phyloP scores from a whole-genome alignment of 1,139 yeast species.

The Candida sanyaensis region DNA sequence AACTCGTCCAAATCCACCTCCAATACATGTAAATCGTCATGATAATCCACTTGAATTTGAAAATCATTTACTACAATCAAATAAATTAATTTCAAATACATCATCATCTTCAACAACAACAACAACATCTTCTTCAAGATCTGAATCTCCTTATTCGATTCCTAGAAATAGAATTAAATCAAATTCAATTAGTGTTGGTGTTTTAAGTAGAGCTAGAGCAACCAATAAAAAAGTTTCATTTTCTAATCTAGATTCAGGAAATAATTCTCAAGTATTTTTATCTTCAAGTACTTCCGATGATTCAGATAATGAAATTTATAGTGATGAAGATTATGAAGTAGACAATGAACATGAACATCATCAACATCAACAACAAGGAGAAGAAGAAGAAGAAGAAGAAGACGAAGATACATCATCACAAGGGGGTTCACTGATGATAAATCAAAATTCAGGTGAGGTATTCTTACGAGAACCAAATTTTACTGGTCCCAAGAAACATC shows the following conservation, averaged over 20 bases:
- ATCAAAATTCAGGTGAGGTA: conserved; percentile 8
- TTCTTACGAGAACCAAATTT: conserved; percentile 12
- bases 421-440: background rate
- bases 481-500: conserved; percentile 1
- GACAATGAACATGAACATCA: background rate
- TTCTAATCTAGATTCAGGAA: conserved; percentile 15
- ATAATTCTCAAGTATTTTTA: conserved; percentile 13
- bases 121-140: background rate
- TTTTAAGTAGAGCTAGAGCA: conserved; percentile 10
- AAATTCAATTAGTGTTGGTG: conserved; percentile 17
- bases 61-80: conserved; percentile 1
- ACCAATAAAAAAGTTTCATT: conserved; percentile 15
- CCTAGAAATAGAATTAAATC: conserved; percentile 11
- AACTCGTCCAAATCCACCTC: background rate
- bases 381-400: conserved; percentile 1
- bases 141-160: conserved; percentile 3
- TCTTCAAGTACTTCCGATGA: conserved; percentile 7
- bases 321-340: conserved; percentile 5
- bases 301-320: conserved; percentile 10
- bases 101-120: no score
- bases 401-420: background rate
- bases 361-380: no score
- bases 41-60: background rate
- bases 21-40: background rate
- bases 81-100: background rate